phyloP scores from a whole-genome alignment of 2,329 filamentous ascomycete species.

The Acephala macrosclerotiorum region DNA sequence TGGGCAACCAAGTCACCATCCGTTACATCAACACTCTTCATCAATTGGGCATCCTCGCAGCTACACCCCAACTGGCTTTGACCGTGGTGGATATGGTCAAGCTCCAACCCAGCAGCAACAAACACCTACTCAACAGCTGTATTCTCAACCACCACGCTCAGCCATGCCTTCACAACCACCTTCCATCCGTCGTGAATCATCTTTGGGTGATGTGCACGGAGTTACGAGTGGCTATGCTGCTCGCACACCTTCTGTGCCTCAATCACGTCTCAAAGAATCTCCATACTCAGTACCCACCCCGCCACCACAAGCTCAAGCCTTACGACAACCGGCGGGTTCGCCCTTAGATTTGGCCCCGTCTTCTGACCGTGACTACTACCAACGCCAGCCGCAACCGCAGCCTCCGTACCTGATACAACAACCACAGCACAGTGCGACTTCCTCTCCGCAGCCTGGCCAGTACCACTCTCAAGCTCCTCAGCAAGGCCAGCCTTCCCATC shows the following conservation, averaged over 20 bases:
- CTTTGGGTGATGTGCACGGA: constrained; percentile 40
- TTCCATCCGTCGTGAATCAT: constrained; percentile 40
- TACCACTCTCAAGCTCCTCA: constrained; percentile 37
- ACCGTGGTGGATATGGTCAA: constrained; percentile 49
- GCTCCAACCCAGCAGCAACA: constrained; percentile 45
- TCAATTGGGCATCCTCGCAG: constrained; percentile 41
- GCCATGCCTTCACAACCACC: constrained; percentile 38
- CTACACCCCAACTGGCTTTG: constrained; percentile 41
- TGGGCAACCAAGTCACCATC: constrained; percentile 55
- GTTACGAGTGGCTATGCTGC: constrained; percentile 37
- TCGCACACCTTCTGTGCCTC: constrained; percentile 35
- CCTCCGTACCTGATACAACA: constrained; percentile 38
- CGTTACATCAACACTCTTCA: constrained; percentile 56
- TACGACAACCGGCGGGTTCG: constrained; percentile 38
- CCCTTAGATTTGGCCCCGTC: constrained; percentile 38
- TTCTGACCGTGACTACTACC: constrained; percentile 45
- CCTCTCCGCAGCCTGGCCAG: constrained; percentile 38
- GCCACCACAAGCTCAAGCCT: constrained; percentile 31
- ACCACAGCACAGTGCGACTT: constrained; percentile 36
- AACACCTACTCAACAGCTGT: constrained; percentile 40
- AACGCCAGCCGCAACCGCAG: constrained; percentile 38
- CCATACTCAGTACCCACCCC: constrained; percentile 43
- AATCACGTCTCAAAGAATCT: constrained; percentile 43
- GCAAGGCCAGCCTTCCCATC: constrained; percentile 36
- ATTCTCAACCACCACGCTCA: constrained; percentile 40